Evolutionary conservation across 2,329 filamentous ascomycete genomes (phyloP).

Genomic region (Aspergillus caelatus): DNA sequence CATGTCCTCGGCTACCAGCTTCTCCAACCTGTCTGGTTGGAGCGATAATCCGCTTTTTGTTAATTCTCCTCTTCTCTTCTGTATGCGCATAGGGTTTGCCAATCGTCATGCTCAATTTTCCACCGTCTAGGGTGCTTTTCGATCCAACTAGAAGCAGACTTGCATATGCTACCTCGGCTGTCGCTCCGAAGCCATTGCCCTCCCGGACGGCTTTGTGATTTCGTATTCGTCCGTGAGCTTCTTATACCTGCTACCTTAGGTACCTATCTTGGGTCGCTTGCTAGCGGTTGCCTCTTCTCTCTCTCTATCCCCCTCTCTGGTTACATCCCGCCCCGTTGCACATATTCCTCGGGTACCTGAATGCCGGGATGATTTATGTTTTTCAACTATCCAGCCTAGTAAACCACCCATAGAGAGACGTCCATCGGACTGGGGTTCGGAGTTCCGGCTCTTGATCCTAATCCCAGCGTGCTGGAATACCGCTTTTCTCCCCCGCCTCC

Average conservation of each 20-base stretch:
- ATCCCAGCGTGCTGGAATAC: not conserved
- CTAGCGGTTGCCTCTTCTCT: constrained; percentile 9
- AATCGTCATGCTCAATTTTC: not conserved
- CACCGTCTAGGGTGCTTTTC: constrained; percentile 15
- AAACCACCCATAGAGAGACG: not conserved
- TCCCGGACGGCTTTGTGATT: not conserved
- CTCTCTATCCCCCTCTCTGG: not conserved
- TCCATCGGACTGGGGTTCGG: not conserved
- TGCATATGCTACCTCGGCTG: constrained; percentile 27
- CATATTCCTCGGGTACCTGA: constrained; percentile 2
- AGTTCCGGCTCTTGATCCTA: not conserved
- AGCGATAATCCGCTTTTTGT: not conserved
- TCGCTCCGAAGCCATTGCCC: constrained; percentile 19
- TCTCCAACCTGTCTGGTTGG: constrained; percentile 1
- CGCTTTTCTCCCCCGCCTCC: not conserved
- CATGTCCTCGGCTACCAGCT: constrained; percentile 1
- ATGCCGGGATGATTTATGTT: constrained; percentile 2
- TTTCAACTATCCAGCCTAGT: constrained; percentile 4
- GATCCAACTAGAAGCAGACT: constrained; percentile 23
- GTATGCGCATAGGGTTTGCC: not conserved
- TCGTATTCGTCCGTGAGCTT: not conserved
- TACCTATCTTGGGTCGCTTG: constrained; percentile 2
- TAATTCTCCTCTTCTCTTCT: not conserved
- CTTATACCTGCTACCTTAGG: not conserved
- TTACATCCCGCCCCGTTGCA: not conserved